Evolutionary conservation across 441 rosid genomes (phyloP).

Genomic region (Gossypium davidsonii): DNA sequence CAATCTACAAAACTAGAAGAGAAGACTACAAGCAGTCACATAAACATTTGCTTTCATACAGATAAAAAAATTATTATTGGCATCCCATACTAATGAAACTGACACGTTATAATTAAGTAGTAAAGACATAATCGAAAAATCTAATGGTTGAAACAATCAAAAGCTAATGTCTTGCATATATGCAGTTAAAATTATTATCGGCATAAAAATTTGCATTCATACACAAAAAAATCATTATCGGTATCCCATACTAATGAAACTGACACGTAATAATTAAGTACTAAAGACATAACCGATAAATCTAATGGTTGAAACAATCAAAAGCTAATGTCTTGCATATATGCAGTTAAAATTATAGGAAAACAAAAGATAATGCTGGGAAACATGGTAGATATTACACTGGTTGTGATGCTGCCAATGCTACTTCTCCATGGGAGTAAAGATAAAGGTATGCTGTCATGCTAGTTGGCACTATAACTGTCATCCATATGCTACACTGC

Average conservation of each 20-base stretch:
- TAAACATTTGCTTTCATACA: background rate
- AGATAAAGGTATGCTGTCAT: constrained; percentile 75
- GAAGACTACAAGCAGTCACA: background rate
- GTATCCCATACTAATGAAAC: background rate
- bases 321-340: background rate
- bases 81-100: background rate
- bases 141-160: background rate
- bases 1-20: constrained; percentile 6
- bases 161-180: background rate
- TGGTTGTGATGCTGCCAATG: constrained; percentile 76
- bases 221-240: background rate
- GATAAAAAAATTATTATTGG: background rate
- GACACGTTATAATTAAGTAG: background rate
- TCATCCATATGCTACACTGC: constrained; percentile 82
- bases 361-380: constrained; percentile 9
- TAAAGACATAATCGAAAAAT: background rate
- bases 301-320: background rate
- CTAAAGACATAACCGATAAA: background rate
- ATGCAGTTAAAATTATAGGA: constrained; percentile 8
- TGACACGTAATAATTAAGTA: background rate
- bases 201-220: background rate
- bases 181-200: background rate
- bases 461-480: constrained; percentile 67
- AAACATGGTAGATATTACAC: constrained; percentile 43
- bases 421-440: constrained; percentile 73